phyloP scores from a whole-genome alignment of 495 filamentous ascomycete species.

The Cudoniella acicularis region DNA sequence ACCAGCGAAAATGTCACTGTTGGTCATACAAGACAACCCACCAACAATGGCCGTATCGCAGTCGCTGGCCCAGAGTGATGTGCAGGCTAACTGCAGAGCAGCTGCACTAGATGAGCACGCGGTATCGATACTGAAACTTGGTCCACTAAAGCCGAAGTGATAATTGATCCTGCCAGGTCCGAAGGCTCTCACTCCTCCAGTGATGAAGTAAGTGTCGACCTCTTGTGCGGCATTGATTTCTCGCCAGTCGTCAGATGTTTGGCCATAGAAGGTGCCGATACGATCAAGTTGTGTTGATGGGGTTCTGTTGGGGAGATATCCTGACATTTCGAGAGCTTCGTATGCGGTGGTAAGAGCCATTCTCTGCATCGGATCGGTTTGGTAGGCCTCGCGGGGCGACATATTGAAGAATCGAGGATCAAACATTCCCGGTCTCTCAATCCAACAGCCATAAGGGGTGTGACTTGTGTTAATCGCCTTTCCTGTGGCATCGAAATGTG shows the following conservation, averaged over 20 bases:
- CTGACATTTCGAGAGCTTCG: constrained; percentile 65
- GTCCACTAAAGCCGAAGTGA: constrained; percentile 52
- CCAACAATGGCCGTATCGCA: constrained; percentile 39
- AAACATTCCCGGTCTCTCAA: constrained; percentile 52
- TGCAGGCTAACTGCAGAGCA: constrained; percentile 69
- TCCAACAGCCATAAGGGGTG: constrained; percentile 40
- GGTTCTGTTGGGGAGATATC: constrained; percentile 82
- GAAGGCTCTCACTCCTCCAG: constrained; percentile 83
- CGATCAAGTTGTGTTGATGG: constrained; percentile 79
- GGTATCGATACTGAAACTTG: constrained; percentile 75
- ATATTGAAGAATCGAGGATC: constrained; percentile 62
- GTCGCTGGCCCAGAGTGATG: constrained; percentile 63
- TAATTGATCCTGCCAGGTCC: constrained; percentile 71
- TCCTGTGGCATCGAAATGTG: constrained; percentile 37
- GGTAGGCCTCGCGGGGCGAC: constrained; percentile 51
- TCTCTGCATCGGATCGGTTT: constrained; percentile 58
- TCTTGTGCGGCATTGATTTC: constrained; percentile 89
- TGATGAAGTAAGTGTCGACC: constrained; percentile 91
- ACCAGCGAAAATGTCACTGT: constrained; percentile 56
- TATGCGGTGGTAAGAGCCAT: constrained; percentile 53
- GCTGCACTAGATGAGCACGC: constrained; percentile 77
- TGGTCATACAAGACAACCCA: constrained; percentile 38
- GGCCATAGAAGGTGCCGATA: constrained; percentile 89
- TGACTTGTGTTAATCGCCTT: constrained; percentile 32
- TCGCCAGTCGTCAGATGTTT: constrained; percentile 89